phyloP scores from a whole-genome alignment of 345 rosid species.

The Crucihimalaya himalaica region DNA sequence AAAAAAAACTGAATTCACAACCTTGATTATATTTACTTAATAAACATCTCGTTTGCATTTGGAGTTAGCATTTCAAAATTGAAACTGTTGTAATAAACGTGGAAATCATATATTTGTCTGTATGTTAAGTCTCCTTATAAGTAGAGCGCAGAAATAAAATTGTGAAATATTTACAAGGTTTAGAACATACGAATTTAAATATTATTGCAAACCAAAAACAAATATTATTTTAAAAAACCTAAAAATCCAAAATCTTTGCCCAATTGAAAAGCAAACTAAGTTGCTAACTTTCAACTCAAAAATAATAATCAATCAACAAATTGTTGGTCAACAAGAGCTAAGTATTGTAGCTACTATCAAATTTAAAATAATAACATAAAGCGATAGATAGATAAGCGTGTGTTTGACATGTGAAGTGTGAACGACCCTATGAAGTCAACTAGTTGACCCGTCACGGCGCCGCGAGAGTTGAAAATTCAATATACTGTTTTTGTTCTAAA shows the following conservation, averaged over 20 bases:
- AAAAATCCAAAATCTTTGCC: no score
- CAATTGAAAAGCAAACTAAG: neutral
- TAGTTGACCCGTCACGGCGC: slow-evolving; percentile 5
- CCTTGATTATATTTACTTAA: no score
- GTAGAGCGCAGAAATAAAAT: no score
- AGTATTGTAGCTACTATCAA: neutral
- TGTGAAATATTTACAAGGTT: no score
- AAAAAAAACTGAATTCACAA: neutral
- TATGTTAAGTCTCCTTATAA: no score
- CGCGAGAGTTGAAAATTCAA: neutral
- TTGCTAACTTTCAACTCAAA: neutral
- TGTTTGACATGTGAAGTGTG: neutral
- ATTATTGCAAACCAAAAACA: no score
- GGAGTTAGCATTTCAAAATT: no score
- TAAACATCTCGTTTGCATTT: no score
- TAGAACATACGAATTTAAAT: no score
- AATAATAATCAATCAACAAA: neutral
- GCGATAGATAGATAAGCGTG: neutral
- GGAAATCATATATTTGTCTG: no score
- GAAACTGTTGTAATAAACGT: no score
- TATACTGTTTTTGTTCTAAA: neutral
- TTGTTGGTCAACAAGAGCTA: neutral
- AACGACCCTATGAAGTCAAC: slow-evolving; percentile 8
- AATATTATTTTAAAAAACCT: no score
- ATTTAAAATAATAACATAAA: neutral